phyloP scores from a whole-genome alignment of 108 stramenopile genomes.

The Cyclotella choctawhatcheeana region DNA sequence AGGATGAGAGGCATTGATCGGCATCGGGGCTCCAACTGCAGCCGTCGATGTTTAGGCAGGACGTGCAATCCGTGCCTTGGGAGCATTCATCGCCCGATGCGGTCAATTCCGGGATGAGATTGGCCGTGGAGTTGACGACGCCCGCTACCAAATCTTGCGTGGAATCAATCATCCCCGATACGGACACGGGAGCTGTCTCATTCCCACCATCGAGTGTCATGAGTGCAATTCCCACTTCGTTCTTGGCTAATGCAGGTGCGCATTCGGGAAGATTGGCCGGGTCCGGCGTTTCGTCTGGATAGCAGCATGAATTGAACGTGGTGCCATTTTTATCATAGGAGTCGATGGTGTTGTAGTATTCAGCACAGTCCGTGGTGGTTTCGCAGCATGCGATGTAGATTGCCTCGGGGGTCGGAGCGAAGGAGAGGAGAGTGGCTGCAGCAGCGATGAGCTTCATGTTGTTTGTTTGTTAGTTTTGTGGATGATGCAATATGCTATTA shows the following conservation, averaged over 20 bases:
- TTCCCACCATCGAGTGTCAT: background rate
- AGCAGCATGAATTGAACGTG: background rate
- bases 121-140: background rate
- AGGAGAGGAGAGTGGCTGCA: background rate
- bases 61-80: background rate
- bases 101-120: background rate
- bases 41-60: background rate
- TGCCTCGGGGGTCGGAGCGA: background rate
- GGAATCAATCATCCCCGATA: background rate
- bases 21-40: background rate
- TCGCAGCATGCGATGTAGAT: background rate
- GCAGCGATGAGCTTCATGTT: background rate
- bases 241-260: background rate
- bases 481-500: background rate
- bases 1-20: background rate
- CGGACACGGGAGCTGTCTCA: background rate
- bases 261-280: background rate
- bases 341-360: background rate
- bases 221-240: background rate
- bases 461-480: background rate
- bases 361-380: background rate
- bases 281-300: background rate
- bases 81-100: background rate
- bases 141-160: background rate
- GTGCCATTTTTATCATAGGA: background rate